Percentiles rank a stretch among this genome's conserved stretches.
phyloP scores from a whole-genome alignment of 2,329 filamentous ascomycete species.

The Cladorrhinum sp. region DNA sequence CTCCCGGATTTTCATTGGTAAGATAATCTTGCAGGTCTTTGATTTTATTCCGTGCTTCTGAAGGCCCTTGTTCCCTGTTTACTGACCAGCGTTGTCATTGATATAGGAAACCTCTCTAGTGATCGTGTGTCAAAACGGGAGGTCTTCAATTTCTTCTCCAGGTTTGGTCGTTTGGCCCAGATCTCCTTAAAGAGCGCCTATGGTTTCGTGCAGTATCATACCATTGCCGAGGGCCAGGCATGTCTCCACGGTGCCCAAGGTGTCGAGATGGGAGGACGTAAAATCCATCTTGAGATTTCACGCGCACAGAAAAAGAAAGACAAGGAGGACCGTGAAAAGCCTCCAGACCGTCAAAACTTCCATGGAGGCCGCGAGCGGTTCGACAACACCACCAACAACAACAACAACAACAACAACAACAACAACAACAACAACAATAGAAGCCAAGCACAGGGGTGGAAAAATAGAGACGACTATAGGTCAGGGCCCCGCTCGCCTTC shows the following conservation, averaged over 20 bases:
- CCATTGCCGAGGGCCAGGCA: conserved; percentile 66
- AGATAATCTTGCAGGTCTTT: conserved; percentile 30
- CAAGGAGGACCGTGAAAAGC: conserved; percentile 53
- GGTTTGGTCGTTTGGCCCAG: conserved; percentile 82
- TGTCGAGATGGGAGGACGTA: conserved; percentile 77
- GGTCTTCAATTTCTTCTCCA: conserved; percentile 86
- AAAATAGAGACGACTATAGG: conserved; percentile 65
- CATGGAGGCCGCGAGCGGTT: conserved; percentile 45
- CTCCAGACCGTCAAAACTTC: conserved; percentile 55
- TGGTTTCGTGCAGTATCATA: conserved; percentile 92
- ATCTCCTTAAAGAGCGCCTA: conserved; percentile 96
- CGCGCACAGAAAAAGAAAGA: conserved; percentile 80
- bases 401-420: too few species aligned
- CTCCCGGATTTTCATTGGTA: conserved; percentile 79
- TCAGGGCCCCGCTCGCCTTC: conserved; percentile 55
- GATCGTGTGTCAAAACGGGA: conserved; percentile 93
- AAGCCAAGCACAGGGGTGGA: conserved; percentile 39
- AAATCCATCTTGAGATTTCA: conserved; percentile 89
- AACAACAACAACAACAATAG: too few species aligned
- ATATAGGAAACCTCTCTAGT: conserved; percentile 84
- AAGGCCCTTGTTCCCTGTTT: neutral
- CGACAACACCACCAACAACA: too few species aligned
- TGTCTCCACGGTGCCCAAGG: conserved; percentile 80
- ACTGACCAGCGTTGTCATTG: conserved; percentile 31
- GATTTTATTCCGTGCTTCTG: too few species aligned